A percentile compares a stretch with the other conserved stretches of the same genome.
Conservation (phyloP, 192 early-diverging fungal genomes). For the Coemansia sp. region DNA sequence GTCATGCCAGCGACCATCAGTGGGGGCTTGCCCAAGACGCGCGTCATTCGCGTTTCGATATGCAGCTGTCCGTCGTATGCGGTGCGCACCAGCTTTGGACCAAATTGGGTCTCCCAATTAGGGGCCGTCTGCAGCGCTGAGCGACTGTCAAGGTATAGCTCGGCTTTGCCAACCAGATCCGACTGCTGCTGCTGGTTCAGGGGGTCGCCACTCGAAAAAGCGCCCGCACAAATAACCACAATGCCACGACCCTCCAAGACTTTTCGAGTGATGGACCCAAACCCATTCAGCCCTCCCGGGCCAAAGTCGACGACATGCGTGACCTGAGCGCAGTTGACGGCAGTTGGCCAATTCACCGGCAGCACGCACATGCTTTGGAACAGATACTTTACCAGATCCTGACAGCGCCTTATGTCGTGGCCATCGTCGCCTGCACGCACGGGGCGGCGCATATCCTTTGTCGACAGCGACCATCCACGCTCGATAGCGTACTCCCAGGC, state of each 20-base stretch:
- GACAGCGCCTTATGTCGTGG: constrained; percentile 64
- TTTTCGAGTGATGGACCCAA: constrained; percentile 76
- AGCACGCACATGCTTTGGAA: constrained; percentile 65
- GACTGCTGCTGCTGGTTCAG: constrained; percentile 49
- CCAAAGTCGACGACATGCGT: constrained; percentile 96
- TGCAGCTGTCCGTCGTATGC: constrained; percentile 58
- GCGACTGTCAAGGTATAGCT: constrained; percentile 57
- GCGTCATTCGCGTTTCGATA: constrained; percentile 79
- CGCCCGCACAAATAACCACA: constrained; percentile 26
- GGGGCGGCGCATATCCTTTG: constrained; percentile 46
- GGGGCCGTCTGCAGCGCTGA: constrained; percentile 43
- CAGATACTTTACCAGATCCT: constrained; percentile 62
- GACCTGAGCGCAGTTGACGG: constrained; percentile 52
- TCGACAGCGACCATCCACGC: constrained; percentile 57
- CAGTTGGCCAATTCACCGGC: constrained; percentile 60
- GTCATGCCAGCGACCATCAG: constrained; percentile 94
- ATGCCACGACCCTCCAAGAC: constrained; percentile 84
- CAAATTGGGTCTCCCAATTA: constrained; percentile 79
- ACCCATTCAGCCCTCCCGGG: constrained; percentile 72
- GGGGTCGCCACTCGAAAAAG: not conserved
- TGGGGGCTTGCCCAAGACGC: constrained; percentile 82
- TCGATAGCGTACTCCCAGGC: constrained; percentile 59
- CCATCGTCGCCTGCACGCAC: constrained; percentile 79
- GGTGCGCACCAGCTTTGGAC: constrained; percentile 72
- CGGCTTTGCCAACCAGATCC: constrained; percentile 65